Conservation (phyloP, 2,329 filamentous ascomycete genomes). For the Trichophyton equinum region DNA sequence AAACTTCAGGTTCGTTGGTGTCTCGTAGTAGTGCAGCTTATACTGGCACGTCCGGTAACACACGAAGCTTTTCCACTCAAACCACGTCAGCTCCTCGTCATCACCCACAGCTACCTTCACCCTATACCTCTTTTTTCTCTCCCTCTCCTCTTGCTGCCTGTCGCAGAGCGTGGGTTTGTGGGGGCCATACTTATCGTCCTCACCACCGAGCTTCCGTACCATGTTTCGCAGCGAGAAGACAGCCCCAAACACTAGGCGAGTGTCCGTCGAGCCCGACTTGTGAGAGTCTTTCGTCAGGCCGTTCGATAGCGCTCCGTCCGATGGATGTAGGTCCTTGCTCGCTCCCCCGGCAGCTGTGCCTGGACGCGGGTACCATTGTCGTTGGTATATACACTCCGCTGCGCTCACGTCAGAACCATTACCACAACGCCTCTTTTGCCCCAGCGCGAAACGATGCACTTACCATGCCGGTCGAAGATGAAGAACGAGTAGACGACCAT, state of each 20-base stretch:
- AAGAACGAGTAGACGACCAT: constrained; percentile 98
- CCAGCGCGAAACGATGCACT: not conserved
- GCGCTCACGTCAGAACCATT: constrained; percentile 9
- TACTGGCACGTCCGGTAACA: constrained; percentile 88
- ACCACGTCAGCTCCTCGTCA: not conserved
- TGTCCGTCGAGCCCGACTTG: constrained; percentile 56
- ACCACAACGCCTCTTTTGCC: not conserved
- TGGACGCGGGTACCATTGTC: constrained; percentile 57
- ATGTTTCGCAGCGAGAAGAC: constrained; percentile 95
- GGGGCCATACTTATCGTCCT: constrained; percentile 56
- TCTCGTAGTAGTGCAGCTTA: constrained; percentile 98
- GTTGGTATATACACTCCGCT: constrained; percentile 97
- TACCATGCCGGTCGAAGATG: constrained; percentile 98
- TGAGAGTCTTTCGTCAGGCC: constrained; percentile 25
- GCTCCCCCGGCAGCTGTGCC: constrained; percentile 30
- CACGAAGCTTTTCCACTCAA: constrained; percentile 53
- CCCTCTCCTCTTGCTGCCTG: not conserved
- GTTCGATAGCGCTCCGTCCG: constrained; percentile 22
- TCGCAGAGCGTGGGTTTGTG: not conserved
- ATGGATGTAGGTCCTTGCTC: constrained; percentile 26
- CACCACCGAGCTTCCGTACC: constrained; percentile 85
- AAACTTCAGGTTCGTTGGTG: constrained; percentile 86
- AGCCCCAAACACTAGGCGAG: constrained; percentile 93
- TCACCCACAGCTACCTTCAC: not conserved
- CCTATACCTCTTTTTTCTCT: not conserved